phyloP scores from a whole-genome alignment of 176 grass and related monocot genomes.

The Melocanna baccifera region DNA sequence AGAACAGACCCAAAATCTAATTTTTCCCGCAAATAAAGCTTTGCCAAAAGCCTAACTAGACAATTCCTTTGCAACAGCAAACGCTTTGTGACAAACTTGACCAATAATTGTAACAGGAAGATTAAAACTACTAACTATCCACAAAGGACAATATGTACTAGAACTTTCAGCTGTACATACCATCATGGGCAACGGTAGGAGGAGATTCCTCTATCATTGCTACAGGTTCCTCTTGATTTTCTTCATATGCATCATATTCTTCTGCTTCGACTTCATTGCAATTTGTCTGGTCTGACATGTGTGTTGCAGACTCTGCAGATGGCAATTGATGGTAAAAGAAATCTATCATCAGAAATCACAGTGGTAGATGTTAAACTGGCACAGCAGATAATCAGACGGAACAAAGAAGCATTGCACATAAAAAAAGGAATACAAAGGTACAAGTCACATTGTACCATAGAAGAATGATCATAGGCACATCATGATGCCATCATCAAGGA shows the following conservation, averaged over 20 bases:
- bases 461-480: background rate
- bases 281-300: conserved; percentile 42
- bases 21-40: background rate
- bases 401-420: background rate
- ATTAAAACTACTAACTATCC: background rate
- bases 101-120: conserved; percentile 3
- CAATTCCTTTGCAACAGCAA: background rate
- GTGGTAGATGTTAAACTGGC: background rate
- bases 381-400: background rate
- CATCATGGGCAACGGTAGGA: conserved; percentile 44
- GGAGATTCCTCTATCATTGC: conserved; percentile 83
- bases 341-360: background rate
- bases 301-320: conserved; percentile 47
- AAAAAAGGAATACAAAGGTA: background rate
- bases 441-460: background rate
- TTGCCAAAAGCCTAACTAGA: background rate
- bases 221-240: conserved; percentile 74
- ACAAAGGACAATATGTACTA: background rate
- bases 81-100: background rate
- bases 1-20: too few species aligned
- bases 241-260: conserved; percentile 69
- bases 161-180: conserved; percentile 15
- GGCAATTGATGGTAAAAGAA: conserved; percentile 3
- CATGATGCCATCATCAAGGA: background rate
- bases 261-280: conserved; percentile 60